Evolutionary conservation across 805 yeast species (phyloP).

Genomic region (Barnettozyma vustinii): DNA sequence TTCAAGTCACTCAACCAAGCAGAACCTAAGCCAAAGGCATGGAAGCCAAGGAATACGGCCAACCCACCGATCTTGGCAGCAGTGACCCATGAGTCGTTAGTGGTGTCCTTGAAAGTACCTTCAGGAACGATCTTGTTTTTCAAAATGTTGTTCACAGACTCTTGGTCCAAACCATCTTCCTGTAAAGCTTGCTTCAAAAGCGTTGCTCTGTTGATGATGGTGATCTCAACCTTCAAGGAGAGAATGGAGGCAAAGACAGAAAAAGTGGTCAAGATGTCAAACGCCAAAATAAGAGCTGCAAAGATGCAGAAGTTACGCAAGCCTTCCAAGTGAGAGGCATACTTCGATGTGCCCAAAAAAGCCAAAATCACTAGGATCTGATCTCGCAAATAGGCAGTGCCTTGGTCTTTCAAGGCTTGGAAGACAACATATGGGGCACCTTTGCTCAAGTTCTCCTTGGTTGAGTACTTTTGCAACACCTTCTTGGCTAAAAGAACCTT

Average conservation of each 20-base stretch:
- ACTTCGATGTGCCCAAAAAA: conserved; percentile 57
- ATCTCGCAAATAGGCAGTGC: conserved; percentile 52
- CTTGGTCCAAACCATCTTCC: conserved; percentile 83
- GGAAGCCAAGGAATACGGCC: conserved; percentile 54
- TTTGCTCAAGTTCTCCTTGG: conserved; percentile 25
- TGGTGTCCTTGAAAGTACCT: conserved; percentile 23
- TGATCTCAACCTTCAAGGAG: conserved; percentile 84
- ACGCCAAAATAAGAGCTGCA: conserved; percentile 60
- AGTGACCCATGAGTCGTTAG: conserved; percentile 40
- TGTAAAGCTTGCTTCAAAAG: conserved; percentile 74
- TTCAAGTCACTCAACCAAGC: conserved; percentile 58
- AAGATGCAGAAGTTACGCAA: conserved; percentile 77
- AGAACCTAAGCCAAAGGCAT: conserved; percentile 63
- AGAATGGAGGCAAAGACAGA: conserved; percentile 82
- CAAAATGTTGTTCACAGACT: conserved; percentile 67
- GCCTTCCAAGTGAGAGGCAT: conserved; percentile 64
- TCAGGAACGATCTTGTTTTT: conserved; percentile 24
- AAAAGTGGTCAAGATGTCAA: conserved; percentile 66
- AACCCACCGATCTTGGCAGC: conserved; percentile 57
- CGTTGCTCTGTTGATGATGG: conserved; percentile 75
- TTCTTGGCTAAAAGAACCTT: conserved; percentile 67
- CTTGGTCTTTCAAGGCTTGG: conserved; percentile 32
- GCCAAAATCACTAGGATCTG: conserved; percentile 68
- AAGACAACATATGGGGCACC: conserved; percentile 31
- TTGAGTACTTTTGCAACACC: conserved; percentile 35